Base-by-base conservation (phyloP, 2,329 filamentous ascomycete species). In the Piedraia hortae region DNA sequence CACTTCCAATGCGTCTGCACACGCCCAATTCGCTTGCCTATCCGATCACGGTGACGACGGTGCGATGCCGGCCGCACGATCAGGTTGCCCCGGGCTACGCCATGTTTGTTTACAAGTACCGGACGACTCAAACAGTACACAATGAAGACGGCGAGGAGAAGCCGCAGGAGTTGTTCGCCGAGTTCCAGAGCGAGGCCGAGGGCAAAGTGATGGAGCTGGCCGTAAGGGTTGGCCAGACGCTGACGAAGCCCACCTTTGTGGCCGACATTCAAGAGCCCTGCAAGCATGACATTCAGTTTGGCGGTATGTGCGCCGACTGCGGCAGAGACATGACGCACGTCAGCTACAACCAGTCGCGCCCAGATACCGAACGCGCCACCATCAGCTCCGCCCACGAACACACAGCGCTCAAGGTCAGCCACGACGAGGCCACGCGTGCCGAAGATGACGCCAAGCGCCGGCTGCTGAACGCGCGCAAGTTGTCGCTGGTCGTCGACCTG, bases 311-410 rank as follows among this genome's bases (percentile, higher is more conserved):
- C 48, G 77, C 67, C 27, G 62, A 80, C 29, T 97, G 85, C 46
- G 85, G 85, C 31, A 77, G 82, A 47, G 80, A 93, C 47, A 90
- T 97, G 78, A 90, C 75, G 24, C 9, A 16, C 4, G 61, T 68
- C 34, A 27, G 28, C 18, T 91, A 77, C 60, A 77, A 75, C 24
- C 77, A 67, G 27, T 69, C 80, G 30, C 54, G 64, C 21, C 61
- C 63, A 34, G 75, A 89, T 43, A 71, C 73, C 2, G 65, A 72
- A 30, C 75, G 82, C 34, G 85, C 85, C 22, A 77, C 72, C 27
- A 82, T 97, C 44, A 82, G 82, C 47, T 89, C 90, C 64, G 70
- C 74, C 13, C 85, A 97, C 47, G 77, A 89, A 43, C 80, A 89
- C 40, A 74, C 72, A 2, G 64, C 68, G 11, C 56, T 97, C 29